Conservation (phyloP, 2,329 filamentous ascomycete species). For the Amauroascus verrucosus region DNA sequence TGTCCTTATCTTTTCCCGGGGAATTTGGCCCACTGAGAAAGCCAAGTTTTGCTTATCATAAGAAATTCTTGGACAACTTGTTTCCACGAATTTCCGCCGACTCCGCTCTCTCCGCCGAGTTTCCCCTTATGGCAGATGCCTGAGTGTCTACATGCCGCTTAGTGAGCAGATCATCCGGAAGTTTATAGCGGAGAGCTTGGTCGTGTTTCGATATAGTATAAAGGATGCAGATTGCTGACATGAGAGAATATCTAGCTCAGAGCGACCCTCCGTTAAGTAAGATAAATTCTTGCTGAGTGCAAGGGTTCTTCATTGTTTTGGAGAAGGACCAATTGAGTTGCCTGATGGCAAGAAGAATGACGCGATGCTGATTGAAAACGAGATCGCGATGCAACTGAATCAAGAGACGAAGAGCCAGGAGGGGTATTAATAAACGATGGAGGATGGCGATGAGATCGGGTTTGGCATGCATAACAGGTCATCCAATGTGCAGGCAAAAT, state of each 20-base stretch:
- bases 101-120: too few relatives aligned
- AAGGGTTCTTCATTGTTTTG: neutral
- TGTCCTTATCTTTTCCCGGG: neutral
- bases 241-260: neutral
- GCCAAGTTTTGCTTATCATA: too few relatives aligned
- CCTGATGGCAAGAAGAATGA: neutral
- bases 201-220: neutral
- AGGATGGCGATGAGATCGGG: neutral
- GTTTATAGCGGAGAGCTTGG: neutral
- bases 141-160: too few relatives aligned
- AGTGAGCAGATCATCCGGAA: neutral
- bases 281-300: neutral
- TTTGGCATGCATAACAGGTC: neutral
- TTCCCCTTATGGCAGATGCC: too few relatives aligned
- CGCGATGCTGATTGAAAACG: neutral
- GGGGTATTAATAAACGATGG: neutral
- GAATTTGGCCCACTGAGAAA: neutral
- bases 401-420: neutral
- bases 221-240: neutral
- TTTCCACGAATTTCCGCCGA: too few relatives aligned
- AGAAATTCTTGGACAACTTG: too few relatives aligned
- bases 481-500: neutral
- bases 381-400: neutral
- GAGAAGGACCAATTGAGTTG: neutral
- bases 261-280: neutral